Conservation (phyloP, 2,329 filamentous ascomycete species). For the Tolypocladium guangdongense region DNA sequence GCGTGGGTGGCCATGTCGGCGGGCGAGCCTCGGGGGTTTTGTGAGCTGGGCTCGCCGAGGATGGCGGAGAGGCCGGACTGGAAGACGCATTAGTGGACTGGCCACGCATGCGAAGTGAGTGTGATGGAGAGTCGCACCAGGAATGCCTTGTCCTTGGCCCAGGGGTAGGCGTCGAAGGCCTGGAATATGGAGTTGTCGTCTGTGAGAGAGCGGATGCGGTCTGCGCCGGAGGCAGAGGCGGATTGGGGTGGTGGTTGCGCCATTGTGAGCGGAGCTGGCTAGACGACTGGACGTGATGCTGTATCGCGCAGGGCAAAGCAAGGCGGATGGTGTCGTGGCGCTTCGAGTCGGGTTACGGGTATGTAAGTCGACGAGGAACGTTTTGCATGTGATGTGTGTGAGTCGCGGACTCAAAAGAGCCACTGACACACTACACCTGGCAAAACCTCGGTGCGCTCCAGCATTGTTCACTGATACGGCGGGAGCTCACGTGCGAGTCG, state of each 20-base stretch:
- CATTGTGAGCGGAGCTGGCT: not conserved
- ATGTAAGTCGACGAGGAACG: not conserved
- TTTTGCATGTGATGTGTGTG: not conserved
- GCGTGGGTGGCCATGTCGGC: slow-evolving; percentile 53
- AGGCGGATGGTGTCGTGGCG: not conserved
- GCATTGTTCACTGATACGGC: not conserved
- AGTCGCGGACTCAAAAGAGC: not conserved
- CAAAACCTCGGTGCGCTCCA: not conserved
- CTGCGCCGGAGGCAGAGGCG: slow-evolving; percentile 11
- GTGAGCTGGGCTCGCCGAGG: slow-evolving; percentile 39
- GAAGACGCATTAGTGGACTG: not conserved
- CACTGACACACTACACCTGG: not conserved
- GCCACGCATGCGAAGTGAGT: not conserved
- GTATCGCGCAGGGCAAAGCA: no score
- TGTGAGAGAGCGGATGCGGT: slow-evolving; percentile 27
- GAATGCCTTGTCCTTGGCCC: slow-evolving; percentile 57
- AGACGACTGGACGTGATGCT: not conserved
- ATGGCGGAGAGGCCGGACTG: slow-evolving; percentile 53
- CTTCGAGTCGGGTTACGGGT: not conserved
- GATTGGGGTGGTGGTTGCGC: not conserved
- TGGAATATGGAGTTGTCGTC: slow-evolving; percentile 37
- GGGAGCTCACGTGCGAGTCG: not conserved
- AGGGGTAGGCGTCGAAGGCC: slow-evolving; percentile 55
- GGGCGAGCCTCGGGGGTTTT: slow-evolving; percentile 35
- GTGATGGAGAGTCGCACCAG: slow-evolving; percentile 32